A percentile compares a stretch with the other conserved stretches of the same genome.
These are phyloP conservation scores for Rhododendron simsii DNA, from an alignment of 148 eudicot species.

Conservation along the genomic window DNA sequence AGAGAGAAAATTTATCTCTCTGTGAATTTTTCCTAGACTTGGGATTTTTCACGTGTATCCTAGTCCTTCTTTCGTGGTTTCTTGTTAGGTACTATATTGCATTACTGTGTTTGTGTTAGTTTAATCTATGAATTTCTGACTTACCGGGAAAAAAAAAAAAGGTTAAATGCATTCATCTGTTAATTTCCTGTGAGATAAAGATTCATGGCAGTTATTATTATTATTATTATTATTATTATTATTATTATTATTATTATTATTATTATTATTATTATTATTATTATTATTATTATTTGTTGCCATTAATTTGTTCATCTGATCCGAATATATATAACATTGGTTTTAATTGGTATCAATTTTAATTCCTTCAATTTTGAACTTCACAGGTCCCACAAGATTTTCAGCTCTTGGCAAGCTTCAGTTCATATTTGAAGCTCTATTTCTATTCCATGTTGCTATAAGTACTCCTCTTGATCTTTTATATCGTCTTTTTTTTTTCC, in stretches of 20 bases:
- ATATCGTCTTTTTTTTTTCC: neutral
- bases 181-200: neutral
- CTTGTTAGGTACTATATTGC: neutral
- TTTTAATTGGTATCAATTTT: neutral
- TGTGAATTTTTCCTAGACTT: neutral
- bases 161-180: neutral
- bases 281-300: neutral
- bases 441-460: neutral
- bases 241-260: too few relatives aligned
- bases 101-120: neutral
- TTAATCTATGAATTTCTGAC: too few relatives aligned
- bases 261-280: too few relatives aligned
- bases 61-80: neutral
- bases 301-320: neutral
- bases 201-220: neutral
- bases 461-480: neutral
- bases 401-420: neutral
- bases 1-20: neutral
- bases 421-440: conserved; percentile 1
- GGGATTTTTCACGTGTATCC: neutral
- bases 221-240: too few relatives aligned
- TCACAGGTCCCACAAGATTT: neutral
- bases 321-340: neutral
- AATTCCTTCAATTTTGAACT: neutral
- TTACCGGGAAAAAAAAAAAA: too few relatives aligned